A percentile compares a stretch with the other conserved stretches of the same genome.
These are phyloP conservation scores for Prototheca wickerhamii DNA, from an alignment of 163 green algal genomes.

Conservation along the genomic window DNA sequence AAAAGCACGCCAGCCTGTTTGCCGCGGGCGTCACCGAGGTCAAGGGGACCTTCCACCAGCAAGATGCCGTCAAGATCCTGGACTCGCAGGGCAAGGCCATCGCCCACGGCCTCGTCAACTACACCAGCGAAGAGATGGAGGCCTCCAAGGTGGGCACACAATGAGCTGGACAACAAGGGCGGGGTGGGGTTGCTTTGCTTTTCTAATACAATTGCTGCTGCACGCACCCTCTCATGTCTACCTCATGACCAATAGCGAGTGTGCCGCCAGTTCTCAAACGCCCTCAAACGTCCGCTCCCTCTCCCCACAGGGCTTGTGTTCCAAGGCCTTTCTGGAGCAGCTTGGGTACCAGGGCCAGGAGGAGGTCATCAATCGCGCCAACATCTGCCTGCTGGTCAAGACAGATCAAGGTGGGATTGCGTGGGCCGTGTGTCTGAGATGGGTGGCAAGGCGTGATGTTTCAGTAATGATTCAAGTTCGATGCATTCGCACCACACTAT, in stretches of 20 bases:
- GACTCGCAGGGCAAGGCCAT: conserved; percentile 63
- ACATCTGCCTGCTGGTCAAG: conserved; percentile 46
- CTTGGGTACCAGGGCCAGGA: conserved; percentile 45
- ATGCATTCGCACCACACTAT: too few species aligned
- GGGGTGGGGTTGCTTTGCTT: conserved; percentile 23
- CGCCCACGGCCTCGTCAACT: conserved; percentile 75
- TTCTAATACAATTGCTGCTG: background rate
- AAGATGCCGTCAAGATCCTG: conserved; percentile 70
- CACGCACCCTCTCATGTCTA: too few species aligned
- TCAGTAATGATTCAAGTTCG: background rate
- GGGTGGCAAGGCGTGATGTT: background rate
- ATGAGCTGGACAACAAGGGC: conserved; percentile 16
- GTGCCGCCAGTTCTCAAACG: too few species aligned
- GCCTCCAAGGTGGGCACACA: conserved; percentile 23
- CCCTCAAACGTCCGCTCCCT: too few species aligned
- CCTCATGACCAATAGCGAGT: too few species aligned
- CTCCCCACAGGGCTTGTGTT: conserved; percentile 40
- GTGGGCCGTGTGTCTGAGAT: conserved; percentile 2
- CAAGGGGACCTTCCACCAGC: conserved; percentile 33
- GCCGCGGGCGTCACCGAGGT: conserved; percentile 54
- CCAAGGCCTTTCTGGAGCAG: conserved; percentile 19
- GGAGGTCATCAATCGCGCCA: conserved; percentile 57
- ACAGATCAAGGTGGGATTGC: conserved; percentile 7
- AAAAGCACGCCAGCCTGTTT: conserved; percentile 71
- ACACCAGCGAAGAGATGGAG: conserved; percentile 36